These are phyloP conservation scores for Starmerella floris DNA, from an alignment of 805 yeast genomes.

Conservation along the genomic window DNA sequence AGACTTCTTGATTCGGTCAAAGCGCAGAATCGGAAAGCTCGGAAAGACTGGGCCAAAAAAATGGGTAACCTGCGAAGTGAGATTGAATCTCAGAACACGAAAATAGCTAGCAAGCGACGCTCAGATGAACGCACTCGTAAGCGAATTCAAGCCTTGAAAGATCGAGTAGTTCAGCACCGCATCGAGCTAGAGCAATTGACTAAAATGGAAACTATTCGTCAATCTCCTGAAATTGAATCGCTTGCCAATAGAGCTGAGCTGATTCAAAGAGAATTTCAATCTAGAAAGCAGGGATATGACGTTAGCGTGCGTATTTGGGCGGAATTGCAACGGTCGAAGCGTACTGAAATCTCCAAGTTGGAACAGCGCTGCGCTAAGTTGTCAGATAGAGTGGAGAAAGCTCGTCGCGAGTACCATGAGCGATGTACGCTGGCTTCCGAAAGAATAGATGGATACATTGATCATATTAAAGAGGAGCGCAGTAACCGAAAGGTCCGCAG, in stretches of 20 bases:
- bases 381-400: constrained; percentile 3
- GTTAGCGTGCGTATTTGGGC: constrained; percentile 11
- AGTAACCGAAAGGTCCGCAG: constrained; percentile 10
- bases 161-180: constrained; percentile 14
- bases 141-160: constrained; percentile 12
- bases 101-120: constrained; percentile 8
- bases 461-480: constrained; percentile 9
- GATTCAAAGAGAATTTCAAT: constrained; percentile 3
- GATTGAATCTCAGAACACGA: constrained; percentile 7
- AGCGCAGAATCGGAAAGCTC: constrained; percentile 8
- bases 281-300: constrained; percentile 9
- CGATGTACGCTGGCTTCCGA: neutral
- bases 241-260: constrained; percentile 5
- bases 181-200: constrained; percentile 4
- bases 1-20: constrained; percentile 4
- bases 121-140: constrained; percentile 18
- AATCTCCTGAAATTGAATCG: constrained; percentile 1
- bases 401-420: constrained; percentile 2
- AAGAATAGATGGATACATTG: constrained; percentile 3
- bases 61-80: constrained; percentile 9
- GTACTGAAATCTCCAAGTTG: constrained; percentile 5
- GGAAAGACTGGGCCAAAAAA: constrained; percentile 10
- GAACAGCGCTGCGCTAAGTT: constrained; percentile 9
- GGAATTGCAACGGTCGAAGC: constrained; percentile 9
- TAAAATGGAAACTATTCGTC: neutral